Conservation (phyloP, 495 filamentous ascomycete genomes). For the Polyplosphaeria fusca region DNA sequence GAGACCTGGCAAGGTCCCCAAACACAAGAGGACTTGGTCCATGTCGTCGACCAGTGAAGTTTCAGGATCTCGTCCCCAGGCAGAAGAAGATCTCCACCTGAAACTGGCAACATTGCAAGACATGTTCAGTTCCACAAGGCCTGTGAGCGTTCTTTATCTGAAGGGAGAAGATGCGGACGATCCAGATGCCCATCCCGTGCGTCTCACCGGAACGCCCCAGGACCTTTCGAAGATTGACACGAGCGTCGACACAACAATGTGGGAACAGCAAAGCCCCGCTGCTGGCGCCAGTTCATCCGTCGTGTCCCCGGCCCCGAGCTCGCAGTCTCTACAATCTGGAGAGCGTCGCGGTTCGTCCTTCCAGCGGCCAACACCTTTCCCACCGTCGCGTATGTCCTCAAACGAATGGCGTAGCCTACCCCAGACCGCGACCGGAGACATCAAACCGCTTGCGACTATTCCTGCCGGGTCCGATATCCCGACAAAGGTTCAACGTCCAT, state of each 20-base stretch:
- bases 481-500: conserved; percentile 48
- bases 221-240: conserved; percentile 57
- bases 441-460: conserved; percentile 41
- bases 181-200: conserved; percentile 81
- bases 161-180: conserved; percentile 82
- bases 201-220: conserved; percentile 63
- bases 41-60: conserved; percentile 81
- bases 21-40: conserved; percentile 94
- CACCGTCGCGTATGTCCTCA: conserved; percentile 37
- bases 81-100: conserved; percentile 84
- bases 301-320: conserved; percentile 43
- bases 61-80: conserved; percentile 54
- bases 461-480: conserved; percentile 46
- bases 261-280: conserved; percentile 55
- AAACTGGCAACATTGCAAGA: conserved; percentile 84
- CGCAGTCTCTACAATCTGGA: conserved; percentile 34
- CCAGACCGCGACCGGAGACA: conserved; percentile 50
- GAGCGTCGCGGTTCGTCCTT: conserved; percentile 39
- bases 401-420: conserved; percentile 55
- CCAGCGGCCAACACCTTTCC: conserved; percentile 39
- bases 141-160: conserved; percentile 79
- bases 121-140: conserved; percentile 91
- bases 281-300: conserved; percentile 48
- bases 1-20: conserved; percentile 71
- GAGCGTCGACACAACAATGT: conserved; percentile 54